Evolutionary conservation across 176 grass and related monocot species (phyloP).

Genomic region (Bolboschoenus planiculmis): DNA sequence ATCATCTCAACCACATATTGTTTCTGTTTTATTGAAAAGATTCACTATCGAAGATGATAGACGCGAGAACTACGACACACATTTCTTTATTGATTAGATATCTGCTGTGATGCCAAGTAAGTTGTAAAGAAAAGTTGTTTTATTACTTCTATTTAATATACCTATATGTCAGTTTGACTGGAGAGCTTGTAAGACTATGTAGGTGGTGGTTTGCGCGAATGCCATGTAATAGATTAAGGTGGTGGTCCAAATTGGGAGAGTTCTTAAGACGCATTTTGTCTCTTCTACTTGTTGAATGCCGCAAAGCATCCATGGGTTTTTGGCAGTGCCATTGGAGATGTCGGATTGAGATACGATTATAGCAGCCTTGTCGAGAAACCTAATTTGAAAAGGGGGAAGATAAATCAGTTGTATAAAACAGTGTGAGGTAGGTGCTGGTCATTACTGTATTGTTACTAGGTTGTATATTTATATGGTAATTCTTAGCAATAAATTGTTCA

Average conservation of each 20-base stretch:
- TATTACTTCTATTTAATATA: neutral
- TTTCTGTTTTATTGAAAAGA: neutral
- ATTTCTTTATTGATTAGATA: neutral
- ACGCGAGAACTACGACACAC: neutral
- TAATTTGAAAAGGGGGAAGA: conserved; percentile 4
- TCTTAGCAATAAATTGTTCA: neutral
- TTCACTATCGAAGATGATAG: neutral
- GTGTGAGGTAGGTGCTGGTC: neutral
- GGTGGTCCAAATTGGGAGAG: conserved; percentile 50
- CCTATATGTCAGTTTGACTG: conserved; percentile 46
- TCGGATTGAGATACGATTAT: conserved; percentile 26
- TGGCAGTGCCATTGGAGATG: conserved; percentile 13
- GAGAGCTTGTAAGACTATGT: conserved; percentile 44
- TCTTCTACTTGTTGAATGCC: conserved; percentile 67
- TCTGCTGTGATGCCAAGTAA: neutral
- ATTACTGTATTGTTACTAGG: neutral
- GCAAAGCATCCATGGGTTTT: conserved; percentile 50
- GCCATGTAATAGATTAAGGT: conserved; percentile 41
- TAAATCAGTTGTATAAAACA: neutral
- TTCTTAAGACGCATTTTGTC: conserved; percentile 56
- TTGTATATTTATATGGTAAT: neutral
- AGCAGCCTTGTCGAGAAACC: conserved; percentile 66
- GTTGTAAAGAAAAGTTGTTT: neutral
- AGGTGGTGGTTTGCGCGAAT: conserved; percentile 43
- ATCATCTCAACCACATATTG: neutral